Percentiles rank a stretch among this genome's conserved stretches.
Conservation (phyloP, 2,329 filamentous ascomycete species). For the Colletotrichum navitas region DNA sequence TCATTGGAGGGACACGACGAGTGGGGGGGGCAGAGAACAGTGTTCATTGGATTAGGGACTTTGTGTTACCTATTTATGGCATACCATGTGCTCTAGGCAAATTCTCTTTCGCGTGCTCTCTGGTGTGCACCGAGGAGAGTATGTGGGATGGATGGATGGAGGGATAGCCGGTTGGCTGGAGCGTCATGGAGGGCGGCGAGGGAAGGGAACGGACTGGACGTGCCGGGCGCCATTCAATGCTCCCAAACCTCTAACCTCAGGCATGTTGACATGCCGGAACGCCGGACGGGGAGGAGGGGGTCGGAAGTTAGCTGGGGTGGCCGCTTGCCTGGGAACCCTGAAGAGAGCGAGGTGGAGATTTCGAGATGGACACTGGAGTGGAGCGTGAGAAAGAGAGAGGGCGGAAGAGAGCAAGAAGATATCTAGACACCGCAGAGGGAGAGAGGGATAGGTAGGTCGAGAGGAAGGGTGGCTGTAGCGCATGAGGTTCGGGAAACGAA, state of each 20-base stretch:
- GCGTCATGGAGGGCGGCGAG: background rate
- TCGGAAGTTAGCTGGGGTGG: background rate
- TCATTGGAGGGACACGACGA: background rate
- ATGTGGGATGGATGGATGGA: slow-evolving; percentile 23
- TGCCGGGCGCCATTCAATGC: slow-evolving; percentile 26
- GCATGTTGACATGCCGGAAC: background rate
- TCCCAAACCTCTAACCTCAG: background rate
- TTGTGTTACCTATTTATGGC: slow-evolving; percentile 23
- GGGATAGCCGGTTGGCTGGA: slow-evolving; percentile 4
- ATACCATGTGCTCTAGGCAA: slow-evolving; percentile 2
- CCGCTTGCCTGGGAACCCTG: background rate
- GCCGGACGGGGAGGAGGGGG: no score
- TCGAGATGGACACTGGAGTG: background rate
- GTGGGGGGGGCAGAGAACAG: background rate
- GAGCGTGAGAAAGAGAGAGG: background rate
- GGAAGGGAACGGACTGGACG: slow-evolving; percentile 34
- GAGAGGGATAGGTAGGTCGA: background rate
- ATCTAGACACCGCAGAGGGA: background rate
- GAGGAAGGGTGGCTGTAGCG: slow-evolving; percentile 8
- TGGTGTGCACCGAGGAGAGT: background rate
- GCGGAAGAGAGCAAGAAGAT: background rate
- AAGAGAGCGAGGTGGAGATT: background rate
- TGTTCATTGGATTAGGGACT: slow-evolving; percentile 3
- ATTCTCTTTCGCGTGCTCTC: slow-evolving; percentile 9
- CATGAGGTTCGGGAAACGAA: slow-evolving; percentile 33